Evolutionary conservation across 768 basidiomycete species (phyloP), one percentile per base, ranked within the genome.

Genomic region (Suillus variegatus): DNA sequence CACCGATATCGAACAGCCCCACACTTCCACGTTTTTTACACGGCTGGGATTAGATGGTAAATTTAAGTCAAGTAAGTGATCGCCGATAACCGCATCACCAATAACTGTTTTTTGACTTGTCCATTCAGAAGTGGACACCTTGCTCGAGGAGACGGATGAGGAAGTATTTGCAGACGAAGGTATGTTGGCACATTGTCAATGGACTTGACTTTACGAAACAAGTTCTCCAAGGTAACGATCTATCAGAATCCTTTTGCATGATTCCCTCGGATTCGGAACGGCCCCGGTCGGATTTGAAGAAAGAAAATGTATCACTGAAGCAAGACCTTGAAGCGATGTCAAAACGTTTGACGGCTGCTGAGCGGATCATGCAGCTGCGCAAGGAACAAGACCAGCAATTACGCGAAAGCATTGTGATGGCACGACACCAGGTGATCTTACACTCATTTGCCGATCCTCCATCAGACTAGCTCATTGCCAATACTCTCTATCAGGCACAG

Each of bases 171-270:
- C 72, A n/a, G 87, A 90, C 65, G 86, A 88, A 77, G 89, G 92
- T 90, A 66, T 16, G 80, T 69, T 9, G 28, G 40, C 18, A 43
- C 22, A 43, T 43, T 43, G 43, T 60, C 18, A 32, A 20, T 60
- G 18, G 41, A 60, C 58, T 32, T 60, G 9, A 18, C 28, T 41
- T 43, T 32, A 60, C 58, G 18, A 60, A 63, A 44, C 47, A 56
- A 69, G 64, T 62, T 43, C 25, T n/a, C 43, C 36, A 68, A 86
- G 88, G 83, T 36, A 86, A 89, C 68, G 88, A 91, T 40, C 82
- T 92, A 64, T 89, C 92, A 1, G 93, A 91, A 68, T 94, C 92
- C 0, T 94, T 93, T 73, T 92, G 83, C 68, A 73, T 94, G 43
- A 84, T 94, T 56, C 89, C 92, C 0, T 84, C 86, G 7, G 87